Conservation (phyloP, 75 land plant species). For the Selaginella moellendorffii region DNA sequence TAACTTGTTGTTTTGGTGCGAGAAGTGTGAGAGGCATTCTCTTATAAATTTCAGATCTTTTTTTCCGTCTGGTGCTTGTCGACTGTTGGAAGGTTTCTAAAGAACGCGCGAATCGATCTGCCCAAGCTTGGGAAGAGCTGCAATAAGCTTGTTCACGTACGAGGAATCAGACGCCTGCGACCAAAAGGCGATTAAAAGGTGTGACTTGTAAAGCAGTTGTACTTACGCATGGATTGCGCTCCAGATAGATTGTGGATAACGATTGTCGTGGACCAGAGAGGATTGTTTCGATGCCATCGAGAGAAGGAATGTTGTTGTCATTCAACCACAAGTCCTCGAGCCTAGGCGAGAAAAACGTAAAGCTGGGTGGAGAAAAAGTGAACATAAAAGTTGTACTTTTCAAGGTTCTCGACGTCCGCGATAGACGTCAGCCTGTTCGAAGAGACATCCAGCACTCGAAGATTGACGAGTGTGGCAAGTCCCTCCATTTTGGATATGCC, state of each 20-base stretch:
- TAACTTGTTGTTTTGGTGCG: too few species aligned
- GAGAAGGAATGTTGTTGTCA: constrained; percentile 65
- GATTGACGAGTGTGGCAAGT: constrained; percentile 58
- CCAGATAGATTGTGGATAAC: constrained; percentile 78
- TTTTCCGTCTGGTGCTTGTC: too few species aligned
- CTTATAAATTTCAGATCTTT: too few species aligned
- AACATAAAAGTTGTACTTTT: constrained; percentile 21
- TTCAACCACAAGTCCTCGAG: constrained; percentile 97
- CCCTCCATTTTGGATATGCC: constrained; percentile 88
- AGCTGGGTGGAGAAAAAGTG: not conserved
- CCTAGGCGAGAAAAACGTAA: constrained; percentile 22
- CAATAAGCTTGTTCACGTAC: constrained; percentile 15
- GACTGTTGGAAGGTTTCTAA: too few species aligned
- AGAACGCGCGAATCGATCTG: constrained; percentile 22
- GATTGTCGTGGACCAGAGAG: constrained; percentile 52
- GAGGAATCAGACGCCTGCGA: constrained; percentile 21
- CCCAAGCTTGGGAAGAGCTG: constrained; percentile 24
- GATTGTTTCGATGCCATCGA: constrained; percentile 51
- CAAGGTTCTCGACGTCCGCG: constrained; percentile 45
- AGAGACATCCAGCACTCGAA: constrained; percentile 71
- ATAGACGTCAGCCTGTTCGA: constrained; percentile 69
- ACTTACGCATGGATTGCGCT: constrained; percentile 88
- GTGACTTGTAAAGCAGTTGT: not conserved
- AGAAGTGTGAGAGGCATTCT: too few species aligned
- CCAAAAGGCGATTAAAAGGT: not conserved